Evolutionary conservation across 805 yeast genomes (phyloP).

Genomic region (Candida montana): DNA sequence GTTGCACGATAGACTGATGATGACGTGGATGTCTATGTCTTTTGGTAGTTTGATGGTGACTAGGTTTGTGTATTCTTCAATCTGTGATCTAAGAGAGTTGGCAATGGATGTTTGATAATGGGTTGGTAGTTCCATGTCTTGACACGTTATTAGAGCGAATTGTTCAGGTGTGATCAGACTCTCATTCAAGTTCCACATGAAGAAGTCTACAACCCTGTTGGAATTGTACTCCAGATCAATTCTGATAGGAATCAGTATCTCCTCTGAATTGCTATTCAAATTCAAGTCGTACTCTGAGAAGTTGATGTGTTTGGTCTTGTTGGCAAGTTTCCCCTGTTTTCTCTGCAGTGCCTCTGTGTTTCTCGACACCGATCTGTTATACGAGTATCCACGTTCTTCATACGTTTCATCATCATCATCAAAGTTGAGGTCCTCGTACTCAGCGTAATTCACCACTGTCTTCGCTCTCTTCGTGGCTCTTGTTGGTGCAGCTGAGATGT

Average conservation of each 20-base stretch:
- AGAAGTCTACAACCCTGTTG: slow-evolving; percentile 80
- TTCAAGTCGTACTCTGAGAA: slow-evolving; percentile 22
- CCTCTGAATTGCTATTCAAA: slow-evolving; percentile 40
- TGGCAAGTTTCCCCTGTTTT: slow-evolving; percentile 18
- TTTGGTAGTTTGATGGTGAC: slow-evolving; percentile 63
- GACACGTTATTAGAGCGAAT: slow-evolving; percentile 75
- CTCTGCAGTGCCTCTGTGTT: slow-evolving; percentile 6
- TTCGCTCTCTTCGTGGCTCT: slow-evolving; percentile 73
- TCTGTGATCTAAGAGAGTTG: slow-evolving; percentile 69
- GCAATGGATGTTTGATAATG: slow-evolving; percentile 58
- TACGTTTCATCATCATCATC: slow-evolving; percentile 42
- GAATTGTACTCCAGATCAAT: slow-evolving; percentile 82
- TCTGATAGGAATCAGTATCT: slow-evolving; percentile 80
- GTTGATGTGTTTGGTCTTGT: slow-evolving; percentile 22
- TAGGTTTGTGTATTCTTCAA: slow-evolving; percentile 66
- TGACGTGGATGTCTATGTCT: slow-evolving; percentile 64
- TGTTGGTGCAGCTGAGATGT: slow-evolving; percentile 68
- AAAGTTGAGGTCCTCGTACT: slow-evolving; percentile 61
- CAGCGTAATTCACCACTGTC: slow-evolving; percentile 76
- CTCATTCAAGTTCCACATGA: slow-evolving; percentile 88
- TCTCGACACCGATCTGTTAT: slow-evolving; percentile 1
- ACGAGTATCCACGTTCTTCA: slow-evolving; percentile 14
- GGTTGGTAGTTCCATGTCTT: slow-evolving; percentile 76
- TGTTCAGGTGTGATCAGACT: slow-evolving; percentile 79
- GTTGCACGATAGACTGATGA: slow-evolving; percentile 76